Evolutionary conservation across 768 basidiomycete genomes (phyloP), one percentile per base, ranked within the genome.

Genomic region (Tricholoma furcatifolium): DNA sequence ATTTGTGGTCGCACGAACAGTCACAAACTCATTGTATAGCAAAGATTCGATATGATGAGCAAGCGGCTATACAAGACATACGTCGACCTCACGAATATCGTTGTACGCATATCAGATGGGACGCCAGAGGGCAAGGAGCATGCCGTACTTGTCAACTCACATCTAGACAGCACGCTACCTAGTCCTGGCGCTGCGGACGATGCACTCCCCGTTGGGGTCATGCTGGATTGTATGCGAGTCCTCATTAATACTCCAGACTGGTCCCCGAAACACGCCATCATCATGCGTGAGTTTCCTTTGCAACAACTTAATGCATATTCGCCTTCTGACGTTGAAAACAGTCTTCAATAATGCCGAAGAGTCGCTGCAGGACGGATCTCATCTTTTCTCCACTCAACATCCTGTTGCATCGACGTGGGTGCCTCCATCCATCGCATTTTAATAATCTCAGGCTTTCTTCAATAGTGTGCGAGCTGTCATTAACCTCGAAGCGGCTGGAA

Each of bases 261-360:
- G 83, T 77, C 82, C 8, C 91, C 93, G 1, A 81, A 79, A 32
- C 81, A 91, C 62, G 78, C 91, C 7, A 78, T 92, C 55, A 78
- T 98, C 20, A 93, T 98, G 66, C 69, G 93, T 93, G 60, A 69
- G 90, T 75, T 14, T 21, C 24, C 46, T 23, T 53, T 7, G n/a
- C 30, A 31, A n/a, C 30, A 31, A n/a, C 21, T 10, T 17, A 6
- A 6, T n/a, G 14, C 15, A 6, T 30, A 4, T 40, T 30, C n/a
- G 23, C 38, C 27, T 3, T 17, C 31, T 44, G 32, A 51, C 24
- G n/a, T n/a, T n/a, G 38, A 38, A 30, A 44, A 14, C 9, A 94
- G 92, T 98, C 55, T 97, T 96, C 74, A 98, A 98, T 60, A 81
- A 96, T 55, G 96, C 88, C 10, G 95, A 98, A 68, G 95, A 98